phyloP scores from a whole-genome alignment of 345 rosid species.

The Xanthoceras sorbifolium region DNA sequence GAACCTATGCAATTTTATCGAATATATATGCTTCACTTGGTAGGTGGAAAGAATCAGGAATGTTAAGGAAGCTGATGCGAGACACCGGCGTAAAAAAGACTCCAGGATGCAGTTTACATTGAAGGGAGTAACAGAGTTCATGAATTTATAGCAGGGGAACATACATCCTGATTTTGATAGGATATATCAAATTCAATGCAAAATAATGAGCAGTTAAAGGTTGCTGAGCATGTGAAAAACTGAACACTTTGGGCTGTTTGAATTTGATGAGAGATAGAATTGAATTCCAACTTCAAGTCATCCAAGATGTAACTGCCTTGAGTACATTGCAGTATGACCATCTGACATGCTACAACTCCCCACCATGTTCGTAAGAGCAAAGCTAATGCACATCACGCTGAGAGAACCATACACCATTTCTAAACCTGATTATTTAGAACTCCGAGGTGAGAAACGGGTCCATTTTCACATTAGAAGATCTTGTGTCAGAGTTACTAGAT shows the following conservation, averaged over 20 bases:
- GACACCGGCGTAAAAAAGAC: slow-evolving; percentile 56
- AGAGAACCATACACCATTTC: slow-evolving; percentile 6
- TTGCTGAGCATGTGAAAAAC: slow-evolving; percentile 15
- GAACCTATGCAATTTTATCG: slow-evolving; percentile 66
- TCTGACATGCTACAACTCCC: not conserved
- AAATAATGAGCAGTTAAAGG: slow-evolving; percentile 43
- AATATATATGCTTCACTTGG: slow-evolving; percentile 58
- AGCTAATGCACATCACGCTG: not conserved
- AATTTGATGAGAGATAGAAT: slow-evolving; percentile 22
- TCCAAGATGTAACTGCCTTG: not conserved
- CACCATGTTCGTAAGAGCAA: not conserved
- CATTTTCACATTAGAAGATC: not conserved
- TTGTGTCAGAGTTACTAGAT: not conserved
- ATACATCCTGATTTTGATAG: slow-evolving; percentile 41
- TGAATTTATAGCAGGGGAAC: slow-evolving; percentile 57
- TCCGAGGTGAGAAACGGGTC: not conserved
- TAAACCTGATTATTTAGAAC: not conserved
- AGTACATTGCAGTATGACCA: not conserved
- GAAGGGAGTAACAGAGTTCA: slow-evolving; percentile 49
- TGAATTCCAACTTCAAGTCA: slow-evolving; percentile 7
- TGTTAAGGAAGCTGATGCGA: slow-evolving; percentile 62
- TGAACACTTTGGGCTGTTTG: slow-evolving; percentile 23
- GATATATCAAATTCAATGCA: slow-evolving; percentile 40
- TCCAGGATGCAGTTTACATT: slow-evolving; percentile 66
- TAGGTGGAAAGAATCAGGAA: slow-evolving; percentile 64